Evolutionary conservation across 108 stramenopile genomes (phyloP).

Genomic region (Epipyxis sp.): DNA sequence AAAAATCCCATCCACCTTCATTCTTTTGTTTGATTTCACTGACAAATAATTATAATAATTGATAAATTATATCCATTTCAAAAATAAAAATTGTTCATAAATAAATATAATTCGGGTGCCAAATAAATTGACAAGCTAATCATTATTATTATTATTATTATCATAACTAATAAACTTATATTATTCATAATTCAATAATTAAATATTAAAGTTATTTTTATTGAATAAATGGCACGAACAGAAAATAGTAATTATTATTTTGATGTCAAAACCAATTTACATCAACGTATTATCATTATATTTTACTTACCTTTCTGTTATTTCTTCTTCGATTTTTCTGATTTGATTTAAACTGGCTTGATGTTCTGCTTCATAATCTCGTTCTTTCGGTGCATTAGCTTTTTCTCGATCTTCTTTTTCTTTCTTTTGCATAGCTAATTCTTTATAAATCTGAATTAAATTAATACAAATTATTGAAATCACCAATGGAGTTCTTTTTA

Average conservation of each 20-base stretch:
- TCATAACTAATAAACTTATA: no score
- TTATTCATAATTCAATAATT: no score
- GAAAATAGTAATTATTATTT: neutral
- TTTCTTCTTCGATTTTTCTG: constrained; percentile 12
- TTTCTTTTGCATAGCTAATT: constrained; percentile 71
- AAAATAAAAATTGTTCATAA: no score
- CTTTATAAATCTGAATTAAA: constrained; percentile 75
- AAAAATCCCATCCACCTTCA: constrained; percentile 70
- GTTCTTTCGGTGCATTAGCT: constrained; percentile 52
- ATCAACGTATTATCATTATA: constrained; percentile 29
- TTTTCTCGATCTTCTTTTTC: constrained; percentile 68
- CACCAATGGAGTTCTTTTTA: no score
- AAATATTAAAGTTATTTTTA: constrained; percentile 59
- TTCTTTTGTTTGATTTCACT: constrained; percentile 49
- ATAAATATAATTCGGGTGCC: no score
- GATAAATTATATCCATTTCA: no score
- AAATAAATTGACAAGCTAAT: neutral
- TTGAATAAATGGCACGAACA: no score
- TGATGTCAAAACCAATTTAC: constrained; percentile 34
- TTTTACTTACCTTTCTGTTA: neutral
- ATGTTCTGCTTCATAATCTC: constrained; percentile 54
- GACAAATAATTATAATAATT: no score
- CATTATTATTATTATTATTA: no score
- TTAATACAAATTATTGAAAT: no score
- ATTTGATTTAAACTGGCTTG: constrained; percentile 7